These are phyloP conservation scores for Aeminium ludgeri DNA, from an alignment of 495 filamentous ascomycete species.

Conservation along the genomic window DNA sequence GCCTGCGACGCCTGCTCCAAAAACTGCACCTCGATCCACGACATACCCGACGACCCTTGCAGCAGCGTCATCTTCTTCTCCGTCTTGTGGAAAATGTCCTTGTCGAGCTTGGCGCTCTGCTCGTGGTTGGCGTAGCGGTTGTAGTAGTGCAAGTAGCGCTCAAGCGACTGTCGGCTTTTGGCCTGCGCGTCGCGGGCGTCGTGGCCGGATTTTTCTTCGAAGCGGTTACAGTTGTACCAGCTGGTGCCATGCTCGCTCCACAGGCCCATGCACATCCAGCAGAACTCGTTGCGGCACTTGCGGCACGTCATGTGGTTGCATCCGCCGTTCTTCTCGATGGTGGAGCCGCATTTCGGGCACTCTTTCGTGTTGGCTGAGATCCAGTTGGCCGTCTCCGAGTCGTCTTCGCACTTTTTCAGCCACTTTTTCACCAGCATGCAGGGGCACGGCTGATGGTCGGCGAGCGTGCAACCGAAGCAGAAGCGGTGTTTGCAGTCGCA, in stretches of 20 bases:
- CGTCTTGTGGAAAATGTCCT: conserved; percentile 87
- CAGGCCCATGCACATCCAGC: conserved; percentile 99
- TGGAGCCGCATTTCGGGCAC: conserved; percentile 86
- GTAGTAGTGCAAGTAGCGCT: conserved; percentile 94
- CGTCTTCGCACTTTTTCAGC: conserved; percentile 96
- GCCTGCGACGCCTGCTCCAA: conserved; percentile 82
- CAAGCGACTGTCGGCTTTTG: conserved; percentile 70
- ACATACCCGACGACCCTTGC: conserved; percentile 83
- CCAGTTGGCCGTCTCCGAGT: conserved; percentile 98
- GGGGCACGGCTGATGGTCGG: conserved; percentile 84
- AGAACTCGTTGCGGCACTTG: conserved; percentile 97
- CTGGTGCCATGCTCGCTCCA: conserved; percentile 99
- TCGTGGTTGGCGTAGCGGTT: conserved; percentile 98
- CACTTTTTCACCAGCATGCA: conserved; percentile 86
- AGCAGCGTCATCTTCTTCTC: conserved; percentile 98
- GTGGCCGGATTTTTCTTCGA: conserved; percentile 81
- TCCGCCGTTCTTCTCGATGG: conserved; percentile 97
- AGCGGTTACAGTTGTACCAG: conserved; percentile 98
- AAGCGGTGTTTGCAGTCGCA: conserved; percentile 74
- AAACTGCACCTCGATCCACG: conserved; percentile 98
- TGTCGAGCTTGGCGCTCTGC: conserved; percentile 90
- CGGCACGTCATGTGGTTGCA: conserved; percentile 99
- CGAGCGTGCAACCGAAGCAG: conserved; percentile 89
- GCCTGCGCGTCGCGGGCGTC: conserved; percentile 86
- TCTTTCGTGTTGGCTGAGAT: conserved; percentile 98